Percentiles rank a stretch among this genome's conserved stretches.
Evolutionary conservation across 495 filamentous ascomycete genomes (phyloP).

Genomic region (Ramalina intermedia): DNA sequence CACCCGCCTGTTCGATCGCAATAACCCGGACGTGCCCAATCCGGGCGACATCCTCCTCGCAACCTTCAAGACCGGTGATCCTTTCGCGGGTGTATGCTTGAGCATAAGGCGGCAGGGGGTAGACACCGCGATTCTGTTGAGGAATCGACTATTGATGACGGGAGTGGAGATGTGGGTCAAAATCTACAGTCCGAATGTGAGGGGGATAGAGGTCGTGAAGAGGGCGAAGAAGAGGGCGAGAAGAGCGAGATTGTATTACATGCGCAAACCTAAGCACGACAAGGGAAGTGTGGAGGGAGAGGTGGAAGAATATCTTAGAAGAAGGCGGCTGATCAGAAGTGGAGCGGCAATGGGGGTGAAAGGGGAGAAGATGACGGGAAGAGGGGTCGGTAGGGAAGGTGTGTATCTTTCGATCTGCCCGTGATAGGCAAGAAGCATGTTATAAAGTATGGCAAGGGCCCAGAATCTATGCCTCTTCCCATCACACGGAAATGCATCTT

Average conservation of each 20-base stretch:
- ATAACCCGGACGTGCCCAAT: conserved; percentile 57
- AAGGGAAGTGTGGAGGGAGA: conserved; percentile 56
- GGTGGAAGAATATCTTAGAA: conserved; percentile 51
- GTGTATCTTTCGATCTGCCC: no score
- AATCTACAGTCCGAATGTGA: conserved; percentile 75
- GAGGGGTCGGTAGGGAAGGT: background rate
- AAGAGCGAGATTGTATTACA: conserved; percentile 78
- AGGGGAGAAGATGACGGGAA: conserved; percentile 1
- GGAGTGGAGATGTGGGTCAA: conserved; percentile 99
- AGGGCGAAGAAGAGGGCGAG: conserved; percentile 67
- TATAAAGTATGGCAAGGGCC: no score
- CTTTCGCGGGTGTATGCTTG: conserved; percentile 76
- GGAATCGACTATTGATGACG: conserved; percentile 66
- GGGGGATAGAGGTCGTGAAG: conserved; percentile 89
- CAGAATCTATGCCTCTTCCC: no score
- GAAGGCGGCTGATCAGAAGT: conserved; percentile 23
- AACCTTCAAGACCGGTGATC: conserved; percentile 67
- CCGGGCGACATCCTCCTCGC: conserved; percentile 86
- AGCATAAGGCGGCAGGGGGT: conserved; percentile 71
- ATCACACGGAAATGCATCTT: no score
- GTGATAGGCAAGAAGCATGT: no score
- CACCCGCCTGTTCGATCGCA: conserved; percentile 60
- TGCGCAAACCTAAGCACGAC: conserved; percentile 64
- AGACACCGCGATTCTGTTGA: conserved; percentile 72
- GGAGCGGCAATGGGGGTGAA: conserved; percentile 10